These are phyloP conservation scores for Aspergillus candidus DNA, from an alignment of 2,329 filamentous ascomycete genomes.

Conservation along the genomic window DNA sequence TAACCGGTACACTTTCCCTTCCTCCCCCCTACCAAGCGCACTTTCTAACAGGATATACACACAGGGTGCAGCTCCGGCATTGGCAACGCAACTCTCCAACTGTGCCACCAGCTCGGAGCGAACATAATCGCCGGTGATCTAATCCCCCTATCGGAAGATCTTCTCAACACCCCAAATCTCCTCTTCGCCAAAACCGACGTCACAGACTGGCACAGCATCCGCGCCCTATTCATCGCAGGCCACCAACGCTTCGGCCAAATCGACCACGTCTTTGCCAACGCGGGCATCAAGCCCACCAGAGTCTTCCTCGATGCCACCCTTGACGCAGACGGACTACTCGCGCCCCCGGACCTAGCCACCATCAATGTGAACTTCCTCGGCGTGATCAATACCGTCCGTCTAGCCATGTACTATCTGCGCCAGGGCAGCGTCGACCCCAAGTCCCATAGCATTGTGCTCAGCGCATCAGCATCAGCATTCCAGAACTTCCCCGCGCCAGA, in stretches of 20 bases:
- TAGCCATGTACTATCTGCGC: slow-evolving; percentile 49
- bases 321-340: slow-evolving; percentile 46
- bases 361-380: slow-evolving; percentile 50
- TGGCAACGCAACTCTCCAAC: slow-evolving; percentile 50
- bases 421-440: slow-evolving; percentile 30
- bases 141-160: slow-evolving; percentile 30
- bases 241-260: slow-evolving; percentile 39
- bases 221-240: slow-evolving; percentile 47
- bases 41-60: not conserved
- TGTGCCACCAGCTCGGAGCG: slow-evolving; percentile 50
- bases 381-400: slow-evolving; percentile 45
- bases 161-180: slow-evolving; percentile 22
- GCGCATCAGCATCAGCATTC: slow-evolving; percentile 46
- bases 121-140: slow-evolving; percentile 52
- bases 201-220: slow-evolving; percentile 46
- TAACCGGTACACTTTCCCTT: slow-evolving; percentile 43
- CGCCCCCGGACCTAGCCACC: slow-evolving; percentile 39
- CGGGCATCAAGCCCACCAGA: slow-evolving; percentile 46
- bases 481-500: slow-evolving; percentile 48
- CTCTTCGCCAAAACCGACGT: slow-evolving; percentile 45
- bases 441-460: slow-evolving; percentile 52
- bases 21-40: not conserved
- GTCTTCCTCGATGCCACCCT: slow-evolving; percentile 45
- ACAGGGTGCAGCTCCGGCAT: slow-evolving; percentile 56
- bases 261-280: slow-evolving; percentile 50